Evolutionary conservation across 371 early-diverging fungal species (phyloP), one percentile per base, ranked within the genome.

Genomic region (Apophysomyces trapeziformis): DNA sequence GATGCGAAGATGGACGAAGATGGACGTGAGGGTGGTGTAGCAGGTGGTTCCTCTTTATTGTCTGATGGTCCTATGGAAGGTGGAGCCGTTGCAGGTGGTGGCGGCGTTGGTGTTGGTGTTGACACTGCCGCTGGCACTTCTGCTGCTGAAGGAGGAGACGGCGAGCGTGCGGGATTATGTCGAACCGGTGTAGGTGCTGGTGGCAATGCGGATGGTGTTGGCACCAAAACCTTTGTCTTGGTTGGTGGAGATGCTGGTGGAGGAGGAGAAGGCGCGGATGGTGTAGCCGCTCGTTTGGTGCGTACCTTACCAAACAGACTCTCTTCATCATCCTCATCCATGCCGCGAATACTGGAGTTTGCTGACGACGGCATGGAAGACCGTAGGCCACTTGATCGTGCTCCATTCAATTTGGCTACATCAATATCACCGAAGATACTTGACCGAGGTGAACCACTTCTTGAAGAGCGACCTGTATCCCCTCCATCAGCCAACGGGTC

Each of bases 361-460:
- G 66, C 57, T 12, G 69, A 65, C 13, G 65, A 58, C 43, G 67
- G 45, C 5, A 66, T 45, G 14, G 63, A 62, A 7, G 66, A 47
- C 37, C 43, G 37, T 35, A 59, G 26, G 18, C 44, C 45, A 44
- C 44, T 36, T 5, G 54, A 46, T 44, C 63, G 59, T 38, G 56
- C 58, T 21, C 72, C 69, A 4, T 74, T 68, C 11, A 82, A 57
- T 61, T 82, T 82, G 26, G 71, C 66, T 5, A 82, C 82, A 66
- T 82, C 82, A 45, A 82, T 72, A 58, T 79, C 77, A 0, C 82
- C 82, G 71, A 82, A 82, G 36, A 82, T 76, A 58, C 82, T 73
- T 39, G 44, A 70, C 64, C 13, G 57, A n/a, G 35, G 12, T 60
- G 16, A 21, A 32, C 41, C 41, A 41, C 8, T 44, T 39, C 43